phyloP scores from a whole-genome alignment of 139 green algal genomes.

The Chlamydomonas eustigma region DNA sequence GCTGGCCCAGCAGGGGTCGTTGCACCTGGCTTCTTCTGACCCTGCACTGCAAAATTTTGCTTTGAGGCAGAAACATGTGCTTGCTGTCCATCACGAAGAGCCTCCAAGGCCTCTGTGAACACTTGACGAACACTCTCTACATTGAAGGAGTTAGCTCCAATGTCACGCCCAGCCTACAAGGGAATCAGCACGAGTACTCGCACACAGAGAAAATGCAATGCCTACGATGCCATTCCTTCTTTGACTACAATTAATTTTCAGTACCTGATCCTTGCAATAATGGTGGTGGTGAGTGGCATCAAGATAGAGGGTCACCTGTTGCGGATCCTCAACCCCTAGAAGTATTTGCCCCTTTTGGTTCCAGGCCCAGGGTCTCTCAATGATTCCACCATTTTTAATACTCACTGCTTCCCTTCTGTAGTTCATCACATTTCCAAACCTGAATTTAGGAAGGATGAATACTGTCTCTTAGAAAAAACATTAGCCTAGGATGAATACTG shows the following conservation, averaged over 20 bases:
- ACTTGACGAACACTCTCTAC: neutral
- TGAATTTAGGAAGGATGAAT: too few relatives aligned
- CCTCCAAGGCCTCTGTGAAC: neutral
- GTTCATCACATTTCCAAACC: neutral
- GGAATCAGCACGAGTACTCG: too few relatives aligned
- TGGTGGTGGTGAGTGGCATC: too few relatives aligned
- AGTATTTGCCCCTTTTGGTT: neutral
- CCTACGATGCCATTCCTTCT: too few relatives aligned
- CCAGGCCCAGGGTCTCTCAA: neutral
- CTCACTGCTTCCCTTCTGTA: neutral
- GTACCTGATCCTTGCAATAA: too few relatives aligned
- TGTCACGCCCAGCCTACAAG: neutral
- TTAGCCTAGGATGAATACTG: too few relatives aligned
- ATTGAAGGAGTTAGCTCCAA: neutral
- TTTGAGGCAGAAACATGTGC: neutral
- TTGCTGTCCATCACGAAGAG: neutral
- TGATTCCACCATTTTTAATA: neutral
- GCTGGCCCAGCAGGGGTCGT: too few relatives aligned
- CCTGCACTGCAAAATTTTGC: neutral
- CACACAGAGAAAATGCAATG: too few relatives aligned
- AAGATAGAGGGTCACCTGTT: neutral
- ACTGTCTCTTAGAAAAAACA: too few relatives aligned
- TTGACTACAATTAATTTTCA: too few relatives aligned
- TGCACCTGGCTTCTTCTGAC: neutral
- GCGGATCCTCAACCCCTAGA: slow-evolving; percentile 2